A percentile compares a stretch with the other conserved stretches of the same genome.
phyloP scores from a whole-genome alignment of 1,284 basidiomycete species.

The Fistulinella cinereoalba region DNA sequence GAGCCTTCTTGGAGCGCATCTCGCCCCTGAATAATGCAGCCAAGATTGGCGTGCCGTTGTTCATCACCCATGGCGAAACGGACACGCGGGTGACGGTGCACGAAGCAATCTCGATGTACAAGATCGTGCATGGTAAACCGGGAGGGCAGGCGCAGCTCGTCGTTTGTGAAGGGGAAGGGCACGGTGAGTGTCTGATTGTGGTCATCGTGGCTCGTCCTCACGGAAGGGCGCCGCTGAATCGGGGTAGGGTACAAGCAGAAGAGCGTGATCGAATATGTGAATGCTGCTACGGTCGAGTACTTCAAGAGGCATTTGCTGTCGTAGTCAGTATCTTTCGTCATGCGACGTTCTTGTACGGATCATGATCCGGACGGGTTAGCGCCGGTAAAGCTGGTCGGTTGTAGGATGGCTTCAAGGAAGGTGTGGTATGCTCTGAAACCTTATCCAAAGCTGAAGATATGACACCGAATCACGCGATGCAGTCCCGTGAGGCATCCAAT shows the following conservation, averaged over 20 bases:
- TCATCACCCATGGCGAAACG: conserved; percentile 39
- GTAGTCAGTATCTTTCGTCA: conserved; percentile 4
- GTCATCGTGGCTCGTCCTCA: not conserved
- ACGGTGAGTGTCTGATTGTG: conserved; percentile 26
- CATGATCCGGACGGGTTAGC: not conserved
- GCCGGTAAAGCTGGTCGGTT: conserved; percentile 1
- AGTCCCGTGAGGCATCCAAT: too few species aligned
- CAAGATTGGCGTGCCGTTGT: conserved; percentile 33
- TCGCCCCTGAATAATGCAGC: conserved; percentile 37
- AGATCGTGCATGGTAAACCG: conserved; percentile 16
- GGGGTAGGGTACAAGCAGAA: conserved; percentile 39
- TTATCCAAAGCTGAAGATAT: too few species aligned
- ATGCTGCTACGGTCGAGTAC: conserved; percentile 36
- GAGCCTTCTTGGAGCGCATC: conserved; percentile 35
- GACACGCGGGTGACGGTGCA: conserved; percentile 37
- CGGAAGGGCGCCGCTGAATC: conserved; percentile 1
- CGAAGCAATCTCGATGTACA: conserved; percentile 32
- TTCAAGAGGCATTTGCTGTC: conserved; percentile 33
- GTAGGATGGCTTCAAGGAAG: too few species aligned
- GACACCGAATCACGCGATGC: too few species aligned
- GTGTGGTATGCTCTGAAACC: too few species aligned
- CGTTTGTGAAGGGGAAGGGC: conserved; percentile 40
- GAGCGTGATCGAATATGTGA: conserved; percentile 40
- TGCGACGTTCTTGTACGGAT: not conserved
- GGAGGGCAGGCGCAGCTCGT: conserved; percentile 30